A percentile compares a stretch with the other conserved stretches of the same genome.
phyloP scores from a whole-genome alignment of 495 filamentous ascomycete species.

The Lindgomyces ingoldianus region DNA sequence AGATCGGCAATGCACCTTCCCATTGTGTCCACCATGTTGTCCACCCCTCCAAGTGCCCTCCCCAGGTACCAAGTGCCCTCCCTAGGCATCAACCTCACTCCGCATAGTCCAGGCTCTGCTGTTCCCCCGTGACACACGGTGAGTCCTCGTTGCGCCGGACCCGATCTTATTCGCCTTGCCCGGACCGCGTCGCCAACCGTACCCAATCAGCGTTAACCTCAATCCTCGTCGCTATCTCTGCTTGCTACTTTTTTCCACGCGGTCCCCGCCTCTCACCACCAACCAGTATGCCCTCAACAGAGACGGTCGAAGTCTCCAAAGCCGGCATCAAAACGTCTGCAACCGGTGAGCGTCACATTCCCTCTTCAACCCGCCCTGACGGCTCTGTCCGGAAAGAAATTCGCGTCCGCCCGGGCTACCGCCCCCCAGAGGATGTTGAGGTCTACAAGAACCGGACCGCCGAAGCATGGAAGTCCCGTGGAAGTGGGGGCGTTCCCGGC shows the following conservation, averaged over 20 bases:
- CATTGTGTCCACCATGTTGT: constrained; percentile 36
- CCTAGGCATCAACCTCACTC: too few relatives aligned
- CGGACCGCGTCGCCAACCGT: not conserved
- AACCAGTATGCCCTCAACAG: constrained; percentile 39
- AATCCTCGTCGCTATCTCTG: too few relatives aligned
- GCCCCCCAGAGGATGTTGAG: constrained; percentile 93
- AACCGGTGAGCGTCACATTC: constrained; percentile 80
- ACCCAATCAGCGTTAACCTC: not conserved
- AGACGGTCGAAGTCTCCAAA: constrained; percentile 53
- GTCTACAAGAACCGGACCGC: constrained; percentile 92
- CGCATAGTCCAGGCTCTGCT: too few relatives aligned
- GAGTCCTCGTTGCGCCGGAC: too few relatives aligned
- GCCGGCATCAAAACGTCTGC: constrained; percentile 77
- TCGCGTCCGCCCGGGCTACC: constrained; percentile 87
- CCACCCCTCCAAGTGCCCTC: constrained; percentile 36
- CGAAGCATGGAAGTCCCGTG: constrained; percentile 80
- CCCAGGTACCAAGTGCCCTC: not conserved
- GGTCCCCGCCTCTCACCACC: not conserved
- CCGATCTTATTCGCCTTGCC: too few relatives aligned
- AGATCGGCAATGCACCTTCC: not conserved
- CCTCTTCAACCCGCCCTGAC: constrained; percentile 80
- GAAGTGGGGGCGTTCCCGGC: constrained; percentile 76
- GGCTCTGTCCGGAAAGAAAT: constrained; percentile 89
- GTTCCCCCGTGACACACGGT: too few relatives aligned
- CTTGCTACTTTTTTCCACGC: not conserved